Evolutionary conservation across 176 grass and related monocot genomes (phyloP), one percentile per base, ranked within the genome.

Genomic region (Aegilops tauschii): DNA sequence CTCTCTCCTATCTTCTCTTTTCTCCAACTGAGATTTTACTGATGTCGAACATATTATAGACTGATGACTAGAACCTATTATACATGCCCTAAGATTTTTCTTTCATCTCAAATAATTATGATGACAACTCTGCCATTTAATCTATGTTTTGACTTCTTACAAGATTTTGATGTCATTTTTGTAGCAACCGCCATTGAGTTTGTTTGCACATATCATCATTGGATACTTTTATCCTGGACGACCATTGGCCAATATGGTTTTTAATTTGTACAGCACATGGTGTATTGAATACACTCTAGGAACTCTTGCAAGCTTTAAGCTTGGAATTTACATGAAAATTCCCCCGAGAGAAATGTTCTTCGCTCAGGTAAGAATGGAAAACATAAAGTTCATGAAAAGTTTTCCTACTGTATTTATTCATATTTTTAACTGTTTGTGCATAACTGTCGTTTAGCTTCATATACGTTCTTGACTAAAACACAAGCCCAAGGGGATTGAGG

Each of bases 201-300:
- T 37, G 17, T 20, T 69, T 37, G 67, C 63, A 11, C 44, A 72
- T 23, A 25, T 70, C 10, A 59, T 86, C 31, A 86, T 86, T 69
- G 75, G 75, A 21, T 79, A 86, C 36, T 10, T 86, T 47, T 79
- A 86, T 40, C 62, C 74, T 4, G 84, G 84, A 40, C 69, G 66
- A 70, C 84, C 80, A 34, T 71, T 83, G 44, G 80, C 80, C 30
- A 83, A 58, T 39, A 65, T 58, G 45, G 29, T 47, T 20, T 83
- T 72, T 39, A 11, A 59, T 21, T 4, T 56, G 5, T 83, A 83
- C 47, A 52, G 18, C 11, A 9, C 40, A 45, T 20, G 20, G 42
- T 35, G 18, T 32, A 39, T 82, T 69, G 37, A 69, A 16, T 5
- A 14, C 54, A 42, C 61, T 69, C 36, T 54, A 1, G 14, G 0